Base-by-base conservation (phyloP, 1,284 basidiomycete genomes). In the Moesziomyces sp. region DNA sequence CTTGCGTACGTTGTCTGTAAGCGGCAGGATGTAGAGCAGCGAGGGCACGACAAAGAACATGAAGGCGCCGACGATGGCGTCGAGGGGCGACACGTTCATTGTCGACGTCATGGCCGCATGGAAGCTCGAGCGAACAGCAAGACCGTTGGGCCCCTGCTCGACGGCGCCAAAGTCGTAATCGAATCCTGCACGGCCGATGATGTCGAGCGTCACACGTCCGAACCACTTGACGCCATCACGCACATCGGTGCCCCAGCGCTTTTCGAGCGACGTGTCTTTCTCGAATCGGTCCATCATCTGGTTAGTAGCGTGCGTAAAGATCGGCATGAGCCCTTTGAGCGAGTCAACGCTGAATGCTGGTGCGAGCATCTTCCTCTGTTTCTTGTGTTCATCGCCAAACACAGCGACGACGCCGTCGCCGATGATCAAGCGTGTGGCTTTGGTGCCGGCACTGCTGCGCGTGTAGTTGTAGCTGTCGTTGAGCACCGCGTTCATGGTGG, bases 141-240 rank as follows among this genome's bases (percentile, higher is more conserved):
- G n/a, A 6, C 72, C 72, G 21, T 74, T 74, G 14, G 67, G 67
- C 5, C 74, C 74, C 46, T 72, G 65, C 33, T 68, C 65, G 19
- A 76, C 66, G 14, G 74, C 74, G 7, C 67, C 65, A 53, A 71
- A 76, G 42, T 76, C 68, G 58, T 76, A 76, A 47, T 71, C 73
- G 54, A 76, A 75, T 11, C 73, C 73, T 6, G 73, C 73, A 13
- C 44, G 59, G 7, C 73, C 73, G 46, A 76, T 76, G n/a, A 73
- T 71, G 52, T 76, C 73, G 35, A 76, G 60, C 43, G 73, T 74
- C 3, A 74, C 66, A 44, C 71, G 56, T 0, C 71, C 71, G 16
- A 74, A 74, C 71, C 71, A 74, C 48, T 69, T 68, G 44, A 74
- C 65, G 5, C 51, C 46, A 42, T 74, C 71, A 23, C 52, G 58